phyloP scores from a whole-genome alignment of 805 yeast species.

The Ogataea nitratoaversa region DNA sequence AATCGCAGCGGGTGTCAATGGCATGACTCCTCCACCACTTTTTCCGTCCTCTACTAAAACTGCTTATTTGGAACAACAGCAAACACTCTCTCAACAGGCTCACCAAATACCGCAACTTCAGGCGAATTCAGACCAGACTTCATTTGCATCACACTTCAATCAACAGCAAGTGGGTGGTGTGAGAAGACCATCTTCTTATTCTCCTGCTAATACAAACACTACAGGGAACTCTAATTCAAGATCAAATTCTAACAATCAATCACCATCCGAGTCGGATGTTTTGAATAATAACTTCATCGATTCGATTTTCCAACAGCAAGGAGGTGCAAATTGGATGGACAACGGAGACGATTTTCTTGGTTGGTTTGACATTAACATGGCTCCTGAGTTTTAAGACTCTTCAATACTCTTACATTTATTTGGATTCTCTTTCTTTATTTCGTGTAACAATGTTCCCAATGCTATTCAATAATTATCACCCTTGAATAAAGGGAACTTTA shows the following conservation, averaged over 20 bases:
- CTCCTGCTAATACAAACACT: slow-evolving; percentile 14
- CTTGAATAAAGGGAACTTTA: too few relatives aligned
- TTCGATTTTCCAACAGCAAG: slow-evolving; percentile 73
- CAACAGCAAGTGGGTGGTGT: neutral
- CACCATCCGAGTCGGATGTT: slow-evolving; percentile 24
- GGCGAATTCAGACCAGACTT: neutral
- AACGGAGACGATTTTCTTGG: slow-evolving; percentile 86
- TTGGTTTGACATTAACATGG: slow-evolving; percentile 85
- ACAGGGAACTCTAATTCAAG: slow-evolving; percentile 10
- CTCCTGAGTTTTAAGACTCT: slow-evolving; percentile 53
- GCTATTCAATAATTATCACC: too few relatives aligned
- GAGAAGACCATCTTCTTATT: slow-evolving; percentile 5
- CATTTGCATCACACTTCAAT: neutral
- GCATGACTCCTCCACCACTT: slow-evolving; percentile 25
- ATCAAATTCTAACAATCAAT: slow-evolving; percentile 14
- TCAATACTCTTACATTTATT: too few relatives aligned
- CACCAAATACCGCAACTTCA: neutral
- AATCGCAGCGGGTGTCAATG: slow-evolving; percentile 23
- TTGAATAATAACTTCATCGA: slow-evolving; percentile 33
- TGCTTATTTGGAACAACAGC: slow-evolving; percentile 4
- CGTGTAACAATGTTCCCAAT: too few relatives aligned
- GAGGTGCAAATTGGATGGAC: slow-evolving; percentile 82
- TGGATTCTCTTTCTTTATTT: too few relatives aligned
- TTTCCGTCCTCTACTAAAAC: slow-evolving; percentile 16
- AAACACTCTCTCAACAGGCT: slow-evolving; percentile 4